Conservation (phyloP, 1,284 basidiomycete genomes). For the Sutorius eximius region DNA sequence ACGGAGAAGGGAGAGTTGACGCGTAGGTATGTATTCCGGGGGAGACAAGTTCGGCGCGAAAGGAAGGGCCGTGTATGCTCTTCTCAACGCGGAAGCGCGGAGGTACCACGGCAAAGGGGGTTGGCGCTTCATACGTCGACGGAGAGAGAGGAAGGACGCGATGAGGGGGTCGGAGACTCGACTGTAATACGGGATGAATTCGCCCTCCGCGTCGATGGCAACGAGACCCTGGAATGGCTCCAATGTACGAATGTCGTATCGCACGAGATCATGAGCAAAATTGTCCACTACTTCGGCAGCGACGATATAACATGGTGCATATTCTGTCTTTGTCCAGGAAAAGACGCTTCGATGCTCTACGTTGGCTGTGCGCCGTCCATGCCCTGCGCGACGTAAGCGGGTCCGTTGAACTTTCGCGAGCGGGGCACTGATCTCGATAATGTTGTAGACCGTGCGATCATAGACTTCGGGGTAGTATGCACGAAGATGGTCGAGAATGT, state of each 20-base stretch:
- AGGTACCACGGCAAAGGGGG: slow-evolving; percentile 61
- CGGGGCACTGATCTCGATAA: slow-evolving; percentile 89
- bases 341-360: slow-evolving; percentile 87
- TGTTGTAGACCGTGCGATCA: slow-evolving; percentile 84
- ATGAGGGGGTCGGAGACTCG: slow-evolving; percentile 87
- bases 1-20: slow-evolving; percentile 83
- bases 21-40: slow-evolving; percentile 94
- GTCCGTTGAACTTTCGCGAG: slow-evolving; percentile 71
- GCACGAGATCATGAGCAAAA: slow-evolving; percentile 93
- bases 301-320: slow-evolving; percentile 88
- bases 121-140: slow-evolving; percentile 54
- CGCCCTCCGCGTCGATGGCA: slow-evolving; percentile 78
- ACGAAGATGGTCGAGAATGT: slow-evolving; percentile 82
- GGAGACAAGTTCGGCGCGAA: slow-evolving; percentile 89
- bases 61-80: slow-evolving; percentile 69
- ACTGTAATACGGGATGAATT: slow-evolving; percentile 86
- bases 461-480: slow-evolving; percentile 89
- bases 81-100: slow-evolving; percentile 52
- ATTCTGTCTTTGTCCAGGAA: slow-evolving; percentile 76
- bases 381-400: slow-evolving; percentile 33
- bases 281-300: slow-evolving; percentile 98
- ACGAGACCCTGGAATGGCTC: slow-evolving; percentile 86
- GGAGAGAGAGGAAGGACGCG: slow-evolving; percentile 65
- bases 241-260: slow-evolving; percentile 79
- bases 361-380: slow-evolving; percentile 53